These are phyloP conservation scores for Talaromyces sp. DNA, from an alignment of 2,329 filamentous ascomycete species.

Conservation along the genomic window DNA sequence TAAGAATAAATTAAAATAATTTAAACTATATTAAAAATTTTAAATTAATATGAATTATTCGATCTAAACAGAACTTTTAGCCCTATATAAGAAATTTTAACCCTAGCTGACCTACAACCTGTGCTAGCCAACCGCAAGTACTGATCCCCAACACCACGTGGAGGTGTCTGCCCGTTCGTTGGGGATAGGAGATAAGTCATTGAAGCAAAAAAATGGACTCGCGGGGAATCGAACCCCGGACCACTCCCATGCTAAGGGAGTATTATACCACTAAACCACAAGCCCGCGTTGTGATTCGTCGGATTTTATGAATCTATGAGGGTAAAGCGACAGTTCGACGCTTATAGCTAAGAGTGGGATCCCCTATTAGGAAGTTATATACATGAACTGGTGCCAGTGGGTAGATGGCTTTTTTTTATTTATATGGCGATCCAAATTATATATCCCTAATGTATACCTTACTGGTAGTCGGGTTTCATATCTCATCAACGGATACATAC, in stretches of 20 bases:
- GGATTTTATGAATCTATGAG: neutral
- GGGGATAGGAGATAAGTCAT: too few species aligned
- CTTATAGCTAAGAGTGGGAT: too few species aligned
- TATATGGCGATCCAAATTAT: neutral
- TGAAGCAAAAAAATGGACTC: neutral
- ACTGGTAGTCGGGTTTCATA: neutral
- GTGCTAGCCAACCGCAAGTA: neutral
- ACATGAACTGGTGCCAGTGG: neutral
- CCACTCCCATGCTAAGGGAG: conserved; percentile 44
- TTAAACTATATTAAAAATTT: too few species aligned
- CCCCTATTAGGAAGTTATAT: neutral
- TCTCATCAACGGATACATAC: neutral
- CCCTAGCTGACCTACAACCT: too few species aligned
- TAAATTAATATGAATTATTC: too few species aligned
- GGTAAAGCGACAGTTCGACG: too few species aligned
- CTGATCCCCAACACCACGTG: conserved; percentile 1
- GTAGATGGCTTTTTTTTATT: neutral
- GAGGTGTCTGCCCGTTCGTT: neutral
- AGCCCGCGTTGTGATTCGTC: neutral
- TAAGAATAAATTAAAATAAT: too few species aligned
- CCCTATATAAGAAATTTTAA: too few species aligned
- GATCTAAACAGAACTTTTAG: too few species aligned
- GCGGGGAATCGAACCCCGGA: conserved; percentile 46
- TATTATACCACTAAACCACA: conserved; percentile 45
- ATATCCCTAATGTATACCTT: neutral